Conservation (phyloP, 352 stramenopile genomes). For the Thalassiosira hispida region DNA sequence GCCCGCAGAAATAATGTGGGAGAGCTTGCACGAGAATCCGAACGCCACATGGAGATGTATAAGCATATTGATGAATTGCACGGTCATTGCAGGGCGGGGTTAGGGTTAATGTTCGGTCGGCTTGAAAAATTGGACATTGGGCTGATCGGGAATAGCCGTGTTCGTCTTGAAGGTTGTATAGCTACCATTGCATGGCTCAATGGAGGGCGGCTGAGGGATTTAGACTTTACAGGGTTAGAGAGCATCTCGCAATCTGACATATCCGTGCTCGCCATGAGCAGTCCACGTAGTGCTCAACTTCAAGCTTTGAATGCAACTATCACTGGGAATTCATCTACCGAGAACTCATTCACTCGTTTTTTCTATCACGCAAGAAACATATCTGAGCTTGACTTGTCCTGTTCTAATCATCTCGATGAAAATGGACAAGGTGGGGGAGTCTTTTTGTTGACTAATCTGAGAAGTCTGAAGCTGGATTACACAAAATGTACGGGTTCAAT, state of each 20-base stretch:
- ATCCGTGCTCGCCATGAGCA: neutral
- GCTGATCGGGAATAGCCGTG: constrained; percentile 1
- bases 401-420: neutral
- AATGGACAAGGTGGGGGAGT: neutral
- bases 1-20: neutral
- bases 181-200: constrained; percentile 37
- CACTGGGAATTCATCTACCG: neutral
- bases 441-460: constrained; percentile 5
- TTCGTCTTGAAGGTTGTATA: constrained; percentile 10
- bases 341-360: neutral
- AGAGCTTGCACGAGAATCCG: neutral
- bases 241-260: neutral
- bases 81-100: no score
- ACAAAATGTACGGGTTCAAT: neutral
- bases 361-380: neutral
- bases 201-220: constrained; percentile 21
- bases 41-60: no score
- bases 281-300: neutral
- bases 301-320: neutral
- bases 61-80: neutral
- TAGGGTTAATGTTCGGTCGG: constrained; percentile 5
- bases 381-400: constrained; percentile 8
- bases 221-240: constrained; percentile 13
- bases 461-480: constrained; percentile 24
- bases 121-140: constrained; percentile 31